A percentile compares a stretch with the other conserved stretches of the same genome.
These are phyloP conservation scores for Lactarius indigo DNA, from an alignment of 768 basidiomycete species.

Conservation along the genomic window DNA sequence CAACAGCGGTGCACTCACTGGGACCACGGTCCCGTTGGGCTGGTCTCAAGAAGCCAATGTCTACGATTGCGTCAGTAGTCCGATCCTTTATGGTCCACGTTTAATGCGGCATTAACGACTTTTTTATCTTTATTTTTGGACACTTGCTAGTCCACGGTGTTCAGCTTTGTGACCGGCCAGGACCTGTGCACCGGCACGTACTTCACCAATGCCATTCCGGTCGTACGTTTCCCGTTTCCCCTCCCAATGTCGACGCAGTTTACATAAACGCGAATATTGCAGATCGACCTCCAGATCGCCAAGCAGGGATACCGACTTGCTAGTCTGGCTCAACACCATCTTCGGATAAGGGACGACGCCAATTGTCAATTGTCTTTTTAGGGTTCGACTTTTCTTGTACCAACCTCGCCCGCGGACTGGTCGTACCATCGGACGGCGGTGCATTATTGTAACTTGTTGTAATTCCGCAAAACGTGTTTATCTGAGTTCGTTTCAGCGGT, in stretches of 20 bases:
- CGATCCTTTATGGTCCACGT: background rate
- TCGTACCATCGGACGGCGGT: background rate
- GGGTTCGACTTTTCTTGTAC: background rate
- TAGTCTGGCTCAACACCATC: constrained; percentile 27
- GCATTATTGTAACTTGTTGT: background rate
- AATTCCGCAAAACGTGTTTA: background rate
- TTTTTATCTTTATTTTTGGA: too few relatives aligned
- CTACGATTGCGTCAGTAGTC: constrained; percentile 31
- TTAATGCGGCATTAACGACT: background rate
- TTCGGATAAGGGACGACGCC: constrained; percentile 20
- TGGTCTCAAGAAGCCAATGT: constrained; percentile 32
- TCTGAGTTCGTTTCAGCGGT: background rate
- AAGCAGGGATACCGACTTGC: constrained; percentile 31
- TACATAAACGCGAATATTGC: background rate
- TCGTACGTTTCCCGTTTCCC: constrained; percentile 18
- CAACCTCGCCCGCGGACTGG: background rate
- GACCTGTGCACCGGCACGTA: constrained; percentile 32
- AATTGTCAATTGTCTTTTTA: too few relatives aligned
- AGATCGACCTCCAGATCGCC: constrained; percentile 33
- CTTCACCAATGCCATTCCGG: constrained; percentile 28
- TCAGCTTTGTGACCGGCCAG: constrained; percentile 27
- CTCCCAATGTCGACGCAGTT: background rate
- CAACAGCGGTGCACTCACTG: constrained; percentile 29
- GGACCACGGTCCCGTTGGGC: constrained; percentile 31
- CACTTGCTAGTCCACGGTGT: constrained; percentile 27